Evolutionary conservation across 2,329 filamentous ascomycete species (phyloP).

Genomic region (Torrubiellomyces zombiae): DNA sequence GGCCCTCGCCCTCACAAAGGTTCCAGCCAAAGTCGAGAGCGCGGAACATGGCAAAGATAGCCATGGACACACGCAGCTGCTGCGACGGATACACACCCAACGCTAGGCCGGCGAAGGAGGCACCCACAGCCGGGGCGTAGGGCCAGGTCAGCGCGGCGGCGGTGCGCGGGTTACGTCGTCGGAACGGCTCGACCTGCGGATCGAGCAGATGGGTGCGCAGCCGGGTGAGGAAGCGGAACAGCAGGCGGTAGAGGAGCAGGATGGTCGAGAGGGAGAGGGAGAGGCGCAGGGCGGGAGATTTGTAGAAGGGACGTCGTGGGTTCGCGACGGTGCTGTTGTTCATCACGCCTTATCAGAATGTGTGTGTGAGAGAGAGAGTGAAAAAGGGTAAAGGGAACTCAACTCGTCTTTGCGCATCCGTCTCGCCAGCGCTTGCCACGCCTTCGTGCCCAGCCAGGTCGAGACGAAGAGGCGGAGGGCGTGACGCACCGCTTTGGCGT

Average conservation of each 20-base stretch:
- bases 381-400: slow-evolving; percentile 11
- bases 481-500: slow-evolving; percentile 52
- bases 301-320: slow-evolving; percentile 31
- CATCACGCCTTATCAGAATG: background rate
- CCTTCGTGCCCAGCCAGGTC: slow-evolving; percentile 46
- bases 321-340: slow-evolving; percentile 4
- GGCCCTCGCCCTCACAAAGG: slow-evolving; percentile 56
- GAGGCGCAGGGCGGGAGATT: slow-evolving; percentile 56
- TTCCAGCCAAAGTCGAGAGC: slow-evolving; percentile 82
- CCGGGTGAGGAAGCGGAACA: slow-evolving; percentile 77
- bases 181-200: slow-evolving; percentile 65
- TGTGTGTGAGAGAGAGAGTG: background rate
- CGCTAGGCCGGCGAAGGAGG: slow-evolving; percentile 69
- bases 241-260: slow-evolving; percentile 71
- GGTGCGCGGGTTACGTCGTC: slow-evolving; percentile 64
- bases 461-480: slow-evolving; percentile 54
- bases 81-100: slow-evolving; percentile 55
- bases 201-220: slow-evolving; percentile 65
- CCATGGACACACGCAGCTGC: slow-evolving; percentile 57
- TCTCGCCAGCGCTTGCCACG: slow-evolving; percentile 36
- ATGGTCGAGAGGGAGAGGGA: slow-evolving; percentile 74
- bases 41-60: slow-evolving; percentile 67
- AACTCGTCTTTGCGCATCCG: slow-evolving; percentile 31
- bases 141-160: slow-evolving; percentile 61
- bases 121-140: slow-evolving; percentile 78